Conservation (phyloP, 2,329 filamentous ascomycete genomes). For the Penicillium fuscoglaucum region DNA sequence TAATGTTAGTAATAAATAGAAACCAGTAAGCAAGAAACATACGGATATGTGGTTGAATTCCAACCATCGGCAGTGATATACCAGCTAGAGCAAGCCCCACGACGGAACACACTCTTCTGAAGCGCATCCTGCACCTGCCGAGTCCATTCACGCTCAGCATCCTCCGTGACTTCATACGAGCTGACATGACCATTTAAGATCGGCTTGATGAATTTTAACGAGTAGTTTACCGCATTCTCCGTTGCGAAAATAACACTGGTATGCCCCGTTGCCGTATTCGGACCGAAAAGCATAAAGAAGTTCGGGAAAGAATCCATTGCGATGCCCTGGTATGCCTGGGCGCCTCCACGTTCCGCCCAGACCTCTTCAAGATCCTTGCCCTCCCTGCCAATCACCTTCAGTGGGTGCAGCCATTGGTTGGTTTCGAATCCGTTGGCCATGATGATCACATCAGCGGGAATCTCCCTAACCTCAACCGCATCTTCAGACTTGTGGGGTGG, state of each 20-base stretch:
- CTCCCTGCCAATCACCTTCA: conserved; percentile 54
- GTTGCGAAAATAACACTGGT: conserved; percentile 59
- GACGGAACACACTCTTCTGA: conserved; percentile 50
- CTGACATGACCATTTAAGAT: conserved; percentile 50
- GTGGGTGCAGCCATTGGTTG: conserved; percentile 54
- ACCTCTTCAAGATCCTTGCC: conserved; percentile 55
- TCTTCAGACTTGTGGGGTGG: conserved; percentile 35
- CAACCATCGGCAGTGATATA: conserved; percentile 51
- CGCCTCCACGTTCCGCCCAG: conserved; percentile 61
- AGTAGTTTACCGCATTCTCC: conserved; percentile 63
- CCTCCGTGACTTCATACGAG: conserved; percentile 51
- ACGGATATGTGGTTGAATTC: conserved; percentile 53
- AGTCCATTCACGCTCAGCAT: conserved; percentile 51
- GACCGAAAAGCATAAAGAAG: conserved; percentile 64
- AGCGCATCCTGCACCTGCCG: conserved; percentile 49
- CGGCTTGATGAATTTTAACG: conserved; percentile 59
- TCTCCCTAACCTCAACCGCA: conserved; percentile 39
- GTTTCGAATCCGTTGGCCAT: conserved; percentile 63
- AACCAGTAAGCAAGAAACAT: conserved; percentile 18
- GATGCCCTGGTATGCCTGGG: conserved; percentile 61
- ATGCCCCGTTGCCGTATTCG: conserved; percentile 64
- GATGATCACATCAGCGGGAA: conserved; percentile 61
- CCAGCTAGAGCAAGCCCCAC: conserved; percentile 51
- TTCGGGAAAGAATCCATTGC: conserved; percentile 64
- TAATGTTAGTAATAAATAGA: conserved; percentile 13